These are phyloP conservation scores for Coelastrella sp. DNA, from an alignment of 139 green algal genomes.

Conservation along the genomic window DNA sequence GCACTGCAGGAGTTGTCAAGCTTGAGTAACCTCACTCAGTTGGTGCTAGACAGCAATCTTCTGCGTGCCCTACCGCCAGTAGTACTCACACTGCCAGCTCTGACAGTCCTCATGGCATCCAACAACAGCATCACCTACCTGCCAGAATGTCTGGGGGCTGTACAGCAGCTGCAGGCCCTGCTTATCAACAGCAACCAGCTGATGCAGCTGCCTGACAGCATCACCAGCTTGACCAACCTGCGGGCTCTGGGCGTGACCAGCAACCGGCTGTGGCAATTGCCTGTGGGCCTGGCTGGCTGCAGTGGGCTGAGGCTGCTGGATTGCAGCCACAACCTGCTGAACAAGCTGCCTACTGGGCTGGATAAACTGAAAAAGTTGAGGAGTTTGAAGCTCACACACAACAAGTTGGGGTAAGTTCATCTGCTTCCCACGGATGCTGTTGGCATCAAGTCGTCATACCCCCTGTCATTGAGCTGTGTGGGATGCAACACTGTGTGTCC, in stretches of 20 bases:
- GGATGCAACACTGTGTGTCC: not conserved
- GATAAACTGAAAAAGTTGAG: constrained; percentile 10
- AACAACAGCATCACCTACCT: constrained; percentile 54
- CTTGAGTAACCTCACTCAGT: constrained; percentile 42
- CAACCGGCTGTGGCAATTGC: constrained; percentile 48
- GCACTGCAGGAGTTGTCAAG: constrained; percentile 42
- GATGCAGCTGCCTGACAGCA: constrained; percentile 39
- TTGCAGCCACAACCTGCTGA: constrained; percentile 53
- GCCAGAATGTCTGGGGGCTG: not conserved
- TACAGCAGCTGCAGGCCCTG: constrained; percentile 54
- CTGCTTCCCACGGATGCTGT: not conserved
- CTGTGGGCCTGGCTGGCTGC: constrained; percentile 9
- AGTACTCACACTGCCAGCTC: constrained; percentile 45
- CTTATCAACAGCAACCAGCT: constrained; percentile 62
- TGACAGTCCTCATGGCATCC: constrained; percentile 61
- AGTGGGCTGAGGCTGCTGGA: constrained; percentile 60
- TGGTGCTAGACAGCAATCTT: constrained; percentile 67
- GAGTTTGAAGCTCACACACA: constrained; percentile 45
- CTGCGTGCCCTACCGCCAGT: constrained; percentile 47
- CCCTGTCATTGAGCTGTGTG: not conserved
- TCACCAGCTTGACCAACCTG: constrained; percentile 26
- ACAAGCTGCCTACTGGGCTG: constrained; percentile 6
- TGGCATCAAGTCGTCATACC: not conserved
- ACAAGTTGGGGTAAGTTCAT: not conserved
- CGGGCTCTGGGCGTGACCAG: constrained; percentile 16